These are phyloP conservation scores for Crithidia expoeki DNA, from an alignment of 208 protist species.

Conservation along the genomic window DNA sequence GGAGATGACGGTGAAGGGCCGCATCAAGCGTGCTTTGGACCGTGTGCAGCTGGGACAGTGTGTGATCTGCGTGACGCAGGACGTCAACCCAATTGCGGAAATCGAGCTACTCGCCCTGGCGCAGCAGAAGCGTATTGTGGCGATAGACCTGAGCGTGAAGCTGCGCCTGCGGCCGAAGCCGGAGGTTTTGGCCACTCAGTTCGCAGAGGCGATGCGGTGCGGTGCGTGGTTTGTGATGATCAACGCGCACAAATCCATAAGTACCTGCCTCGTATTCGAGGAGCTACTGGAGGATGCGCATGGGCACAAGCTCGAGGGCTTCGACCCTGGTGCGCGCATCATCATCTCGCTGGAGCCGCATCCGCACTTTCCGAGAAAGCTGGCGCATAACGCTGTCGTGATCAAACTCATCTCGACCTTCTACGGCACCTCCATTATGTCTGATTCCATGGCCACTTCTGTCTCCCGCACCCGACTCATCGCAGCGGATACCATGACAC, in stretches of 20 bases:
- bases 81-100: constrained; percentile 81
- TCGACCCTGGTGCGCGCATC: constrained; percentile 58
- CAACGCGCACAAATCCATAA: constrained; percentile 88
- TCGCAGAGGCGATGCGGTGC: constrained; percentile 63
- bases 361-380: constrained; percentile 76
- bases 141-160: constrained; percentile 75
- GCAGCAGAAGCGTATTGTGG: constrained; percentile 36
- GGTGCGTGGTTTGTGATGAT: constrained; percentile 79
- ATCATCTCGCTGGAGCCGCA: constrained; percentile 77
- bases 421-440: constrained; percentile 54
- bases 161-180: constrained; percentile 72
- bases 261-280: constrained; percentile 61
- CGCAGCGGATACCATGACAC: constrained; percentile 52
- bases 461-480: constrained; percentile 61
- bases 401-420: constrained; percentile 65
- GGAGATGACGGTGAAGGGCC: constrained; percentile 44
- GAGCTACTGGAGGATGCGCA: constrained; percentile 68
- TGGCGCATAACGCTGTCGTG: constrained; percentile 58
- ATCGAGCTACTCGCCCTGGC: constrained; percentile 74
- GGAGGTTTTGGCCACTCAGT: constrained; percentile 51
- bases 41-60: constrained; percentile 48
- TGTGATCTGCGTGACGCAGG: constrained; percentile 79
- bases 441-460: constrained; percentile 62
- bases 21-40: constrained; percentile 51
- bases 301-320: constrained; percentile 56